A percentile compares a stretch with the other conserved stretches of the same genome.
These are phyloP conservation scores for Amanita fuliginea DNA, from an alignment of 768 basidiomycete species.

Conservation along the genomic window DNA sequence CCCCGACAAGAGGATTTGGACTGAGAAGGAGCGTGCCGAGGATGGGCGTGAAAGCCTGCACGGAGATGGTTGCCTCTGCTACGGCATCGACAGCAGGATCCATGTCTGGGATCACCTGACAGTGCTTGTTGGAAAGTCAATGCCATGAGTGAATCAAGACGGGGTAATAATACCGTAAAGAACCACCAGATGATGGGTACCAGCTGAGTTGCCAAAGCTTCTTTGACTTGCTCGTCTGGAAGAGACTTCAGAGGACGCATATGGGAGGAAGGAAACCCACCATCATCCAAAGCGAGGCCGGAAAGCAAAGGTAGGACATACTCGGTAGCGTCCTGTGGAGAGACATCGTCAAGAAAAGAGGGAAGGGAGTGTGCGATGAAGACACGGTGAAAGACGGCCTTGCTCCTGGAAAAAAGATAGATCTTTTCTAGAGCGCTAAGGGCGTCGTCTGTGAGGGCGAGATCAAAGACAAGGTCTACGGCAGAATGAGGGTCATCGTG, in stretches of 20 bases:
- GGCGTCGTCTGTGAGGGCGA: conserved; percentile 62
- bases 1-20: conserved; percentile 62
- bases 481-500: conserved; percentile 22
- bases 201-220: conserved; percentile 74
- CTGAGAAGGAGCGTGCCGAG: conserved; percentile 83
- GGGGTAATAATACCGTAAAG: conserved; percentile 39
- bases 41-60: conserved; percentile 85
- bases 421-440: conserved; percentile 84
- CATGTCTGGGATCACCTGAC: conserved; percentile 48
- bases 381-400: conserved; percentile 47
- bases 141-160: conserved; percentile 4
- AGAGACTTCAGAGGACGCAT: conserved; percentile 7
- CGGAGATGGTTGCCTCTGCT: conserved; percentile 44
- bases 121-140: conserved; percentile 35
- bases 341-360: conserved; percentile 63
- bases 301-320: conserved; percentile 90
- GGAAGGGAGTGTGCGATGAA: conserved; percentile 82
- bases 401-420: conserved; percentile 79
- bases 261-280: conserved; percentile 27
- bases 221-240: conserved; percentile 78
- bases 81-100: conserved; percentile 21
- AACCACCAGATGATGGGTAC: conserved; percentile 91
- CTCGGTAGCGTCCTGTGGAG: conserved; percentile 82
- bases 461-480: conserved; percentile 26
- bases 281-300: conserved; percentile 77